Conservation (phyloP, 345 rosid genomes). For the Cardamine resedifolia region DNA sequence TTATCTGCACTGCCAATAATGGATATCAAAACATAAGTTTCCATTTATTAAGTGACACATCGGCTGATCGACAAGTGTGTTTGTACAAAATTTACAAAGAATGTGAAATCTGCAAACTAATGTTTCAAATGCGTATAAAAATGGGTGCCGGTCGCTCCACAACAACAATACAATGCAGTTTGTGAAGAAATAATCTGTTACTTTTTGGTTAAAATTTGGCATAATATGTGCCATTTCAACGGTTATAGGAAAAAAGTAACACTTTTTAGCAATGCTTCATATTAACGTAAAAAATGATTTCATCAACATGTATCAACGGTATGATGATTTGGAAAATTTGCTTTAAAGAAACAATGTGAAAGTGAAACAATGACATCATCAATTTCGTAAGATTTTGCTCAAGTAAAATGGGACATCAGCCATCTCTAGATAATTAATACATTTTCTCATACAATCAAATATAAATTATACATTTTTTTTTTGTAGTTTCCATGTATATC, state of each 20-base stretch:
- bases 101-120: too few species aligned
- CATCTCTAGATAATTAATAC: neutral
- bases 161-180: neutral
- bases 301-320: neutral
- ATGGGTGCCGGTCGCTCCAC: neutral
- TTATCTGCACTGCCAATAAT: conserved; percentile 1
- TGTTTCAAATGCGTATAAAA: neutral
- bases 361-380: neutral
- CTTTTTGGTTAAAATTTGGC: neutral
- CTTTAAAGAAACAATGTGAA: neutral
- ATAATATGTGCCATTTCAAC: neutral
- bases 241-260: neutral
- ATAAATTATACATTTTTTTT: neutral
- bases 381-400: neutral
- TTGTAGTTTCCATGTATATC: neutral
- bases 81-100: neutral
- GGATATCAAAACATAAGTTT: neutral
- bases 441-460: neutral
- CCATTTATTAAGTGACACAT: conserved; percentile 7
- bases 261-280: neutral
- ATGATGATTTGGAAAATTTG: neutral
- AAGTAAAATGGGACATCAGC: neutral
- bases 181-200: too few species aligned
- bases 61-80: neutral
- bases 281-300: neutral